Evolutionary conservation across 2,329 filamentous ascomycete genomes (phyloP).

Genomic region (Ophioceras dolichostomum): DNA sequence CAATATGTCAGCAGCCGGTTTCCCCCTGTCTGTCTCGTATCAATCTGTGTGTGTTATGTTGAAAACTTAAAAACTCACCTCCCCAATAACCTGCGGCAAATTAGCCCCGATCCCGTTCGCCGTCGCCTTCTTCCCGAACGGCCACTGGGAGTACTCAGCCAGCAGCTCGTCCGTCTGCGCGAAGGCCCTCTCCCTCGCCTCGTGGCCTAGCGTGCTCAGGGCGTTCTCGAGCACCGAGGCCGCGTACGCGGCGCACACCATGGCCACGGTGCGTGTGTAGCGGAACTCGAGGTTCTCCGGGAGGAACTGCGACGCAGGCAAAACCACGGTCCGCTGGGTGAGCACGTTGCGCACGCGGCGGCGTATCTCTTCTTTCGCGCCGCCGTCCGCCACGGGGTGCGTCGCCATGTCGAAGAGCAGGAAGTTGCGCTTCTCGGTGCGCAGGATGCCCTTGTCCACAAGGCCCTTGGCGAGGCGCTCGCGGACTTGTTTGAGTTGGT

Average conservation of each 20-base stretch:
- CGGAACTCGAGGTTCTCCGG: slow-evolving; percentile 92
- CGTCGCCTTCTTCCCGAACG: slow-evolving; percentile 76
- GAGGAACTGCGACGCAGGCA: slow-evolving; percentile 76
- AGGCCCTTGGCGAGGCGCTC: slow-evolving; percentile 94
- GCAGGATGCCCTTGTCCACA: slow-evolving; percentile 95
- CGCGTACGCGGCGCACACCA: slow-evolving; percentile 97
- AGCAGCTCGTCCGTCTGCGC: slow-evolving; percentile 93
- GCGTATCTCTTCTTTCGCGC: slow-evolving; percentile 94
- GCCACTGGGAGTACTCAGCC: slow-evolving; percentile 95
- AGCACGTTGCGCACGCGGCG: slow-evolving; percentile 85
- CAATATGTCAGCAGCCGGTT: slow-evolving; percentile 6
- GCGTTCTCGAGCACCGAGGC: slow-evolving; percentile 98
- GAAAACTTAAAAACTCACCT: slow-evolving; percentile 47
- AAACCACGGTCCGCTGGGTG: slow-evolving; percentile 85
- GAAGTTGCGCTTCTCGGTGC: slow-evolving; percentile 99
- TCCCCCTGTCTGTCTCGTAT: no score
- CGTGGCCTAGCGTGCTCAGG: slow-evolving; percentile 84
- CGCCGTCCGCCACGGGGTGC: slow-evolving; percentile 90
- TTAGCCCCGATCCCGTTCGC: slow-evolving; percentile 83
- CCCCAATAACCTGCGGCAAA: slow-evolving; percentile 71
- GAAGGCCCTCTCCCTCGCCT: slow-evolving; percentile 87
- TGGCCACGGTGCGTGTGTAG: slow-evolving; percentile 80
- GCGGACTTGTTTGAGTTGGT: slow-evolving; percentile 97
- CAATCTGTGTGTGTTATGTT: no score
- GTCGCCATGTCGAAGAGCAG: slow-evolving; percentile 99